Percentiles rank a stretch among this genome's conserved stretches.
These are phyloP conservation scores for Roridomyces roridus DNA, from an alignment of 768 basidiomycete species.

Conservation along the genomic window DNA sequence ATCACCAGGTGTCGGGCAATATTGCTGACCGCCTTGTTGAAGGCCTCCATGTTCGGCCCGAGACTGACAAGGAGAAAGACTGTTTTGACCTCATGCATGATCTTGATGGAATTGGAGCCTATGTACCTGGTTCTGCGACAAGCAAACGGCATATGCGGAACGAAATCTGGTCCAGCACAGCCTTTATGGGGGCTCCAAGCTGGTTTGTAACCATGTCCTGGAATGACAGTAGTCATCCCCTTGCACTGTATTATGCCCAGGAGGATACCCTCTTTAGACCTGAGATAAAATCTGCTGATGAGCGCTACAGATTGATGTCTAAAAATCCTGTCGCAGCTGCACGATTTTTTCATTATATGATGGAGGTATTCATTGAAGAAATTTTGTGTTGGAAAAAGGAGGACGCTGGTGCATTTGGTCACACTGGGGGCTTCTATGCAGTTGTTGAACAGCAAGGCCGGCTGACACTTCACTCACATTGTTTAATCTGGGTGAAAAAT, in stretches of 20 bases:
- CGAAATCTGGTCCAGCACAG: slow-evolving; percentile 13
- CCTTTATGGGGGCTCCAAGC: slow-evolving; percentile 8
- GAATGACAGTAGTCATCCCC: background rate
- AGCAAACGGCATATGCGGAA: background rate
- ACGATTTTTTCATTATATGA: slow-evolving; percentile 38
- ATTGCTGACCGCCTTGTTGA: slow-evolving; percentile 28
- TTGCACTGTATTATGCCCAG: background rate
- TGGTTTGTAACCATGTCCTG: background rate
- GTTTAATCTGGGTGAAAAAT: slow-evolving; percentile 40
- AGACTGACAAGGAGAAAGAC: slow-evolving; percentile 36
- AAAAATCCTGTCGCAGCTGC: slow-evolving; percentile 37
- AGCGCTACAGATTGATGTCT: background rate
- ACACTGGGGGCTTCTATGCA: slow-evolving; percentile 36
- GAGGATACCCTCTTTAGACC: background rate
- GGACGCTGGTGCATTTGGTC: slow-evolving; percentile 31
- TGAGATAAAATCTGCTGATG: background rate
- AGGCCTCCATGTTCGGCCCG: slow-evolving; percentile 30
- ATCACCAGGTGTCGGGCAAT: slow-evolving; percentile 25
- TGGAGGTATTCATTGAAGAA: slow-evolving; percentile 33
- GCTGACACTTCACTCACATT: slow-evolving; percentile 42
- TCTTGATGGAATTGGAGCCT: slow-evolving; percentile 39
- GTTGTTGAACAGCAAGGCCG: slow-evolving; percentile 43
- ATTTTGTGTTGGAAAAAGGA: slow-evolving; percentile 24
- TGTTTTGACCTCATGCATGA: slow-evolving; percentile 41
- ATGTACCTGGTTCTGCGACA: slow-evolving; percentile 32